Percentiles rank a stretch among this genome's conserved stretches.
These are phyloP conservation scores for Durio zibethinus DNA, from an alignment of 345 rosid genomes.

Conservation along the genomic window DNA sequence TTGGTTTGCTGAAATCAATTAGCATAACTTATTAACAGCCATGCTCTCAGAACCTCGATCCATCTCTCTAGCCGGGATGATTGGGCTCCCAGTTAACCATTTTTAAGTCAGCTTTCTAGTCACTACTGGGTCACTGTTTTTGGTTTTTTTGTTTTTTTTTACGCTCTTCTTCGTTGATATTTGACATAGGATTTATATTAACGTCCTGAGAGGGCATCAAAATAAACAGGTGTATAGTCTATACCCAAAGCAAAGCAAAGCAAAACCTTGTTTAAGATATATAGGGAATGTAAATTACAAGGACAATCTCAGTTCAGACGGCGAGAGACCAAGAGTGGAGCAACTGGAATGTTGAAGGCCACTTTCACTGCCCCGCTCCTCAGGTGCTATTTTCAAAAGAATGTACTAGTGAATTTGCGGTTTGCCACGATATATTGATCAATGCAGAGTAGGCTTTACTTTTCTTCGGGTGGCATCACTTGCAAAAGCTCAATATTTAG, in stretches of 20 bases:
- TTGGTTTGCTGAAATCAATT: background rate
- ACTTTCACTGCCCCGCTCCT: background rate
- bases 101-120: background rate
- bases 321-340: background rate
- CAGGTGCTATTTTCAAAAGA: background rate
- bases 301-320: background rate
- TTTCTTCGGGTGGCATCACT: slow-evolving; percentile 38
- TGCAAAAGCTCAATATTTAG: slow-evolving; percentile 80
- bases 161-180: background rate
- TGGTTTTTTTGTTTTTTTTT: no score
- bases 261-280: background rate
- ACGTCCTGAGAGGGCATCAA: background rate
- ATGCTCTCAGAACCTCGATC: background rate
- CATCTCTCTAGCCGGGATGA: background rate
- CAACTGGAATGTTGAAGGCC: background rate
- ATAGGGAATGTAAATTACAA: background rate
- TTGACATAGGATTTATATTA: background rate
- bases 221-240: no score
- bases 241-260: no score
- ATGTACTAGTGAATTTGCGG: background rate
- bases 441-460: background rate
- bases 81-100: background rate
- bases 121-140: no score
- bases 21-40: background rate
- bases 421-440: background rate